Percentiles rank a stretch among this genome's conserved stretches.
phyloP scores from a whole-genome alignment of 352 stramenopile species.

The Globisporangium yorkense region DNA sequence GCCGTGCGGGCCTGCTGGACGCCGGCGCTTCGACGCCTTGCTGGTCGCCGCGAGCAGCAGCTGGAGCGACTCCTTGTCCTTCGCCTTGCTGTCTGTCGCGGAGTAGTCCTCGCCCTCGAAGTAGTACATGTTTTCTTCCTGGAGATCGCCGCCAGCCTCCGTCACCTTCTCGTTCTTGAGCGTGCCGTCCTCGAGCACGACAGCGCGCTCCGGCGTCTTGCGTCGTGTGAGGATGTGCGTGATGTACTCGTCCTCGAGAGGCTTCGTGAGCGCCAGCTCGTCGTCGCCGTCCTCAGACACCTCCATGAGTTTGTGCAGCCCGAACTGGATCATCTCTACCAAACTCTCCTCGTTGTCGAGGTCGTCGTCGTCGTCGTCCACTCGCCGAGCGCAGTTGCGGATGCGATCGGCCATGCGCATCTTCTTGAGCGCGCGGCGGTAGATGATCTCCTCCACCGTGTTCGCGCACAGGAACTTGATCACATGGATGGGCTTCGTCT shows the following conservation, averaged over 20 bases:
- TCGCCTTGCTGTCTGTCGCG: slow-evolving; percentile 25
- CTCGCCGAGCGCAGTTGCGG: slow-evolving; percentile 44
- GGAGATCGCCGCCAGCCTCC: slow-evolving; percentile 48
- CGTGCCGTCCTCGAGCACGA: slow-evolving; percentile 15
- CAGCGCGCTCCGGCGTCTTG: neutral
- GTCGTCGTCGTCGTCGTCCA: slow-evolving; percentile 23
- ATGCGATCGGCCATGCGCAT: slow-evolving; percentile 74
- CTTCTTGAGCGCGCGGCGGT: slow-evolving; percentile 59
- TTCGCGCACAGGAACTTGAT: slow-evolving; percentile 73
- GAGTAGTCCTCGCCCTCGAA: slow-evolving; percentile 78
- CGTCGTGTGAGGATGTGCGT: slow-evolving; percentile 34
- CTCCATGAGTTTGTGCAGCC: slow-evolving; percentile 61
- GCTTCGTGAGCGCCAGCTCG: slow-evolving; percentile 30
- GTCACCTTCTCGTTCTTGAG: slow-evolving; percentile 45
- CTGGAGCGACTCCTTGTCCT: slow-evolving; percentile 36
- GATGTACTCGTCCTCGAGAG: slow-evolving; percentile 55
- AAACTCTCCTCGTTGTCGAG: slow-evolving; percentile 40
- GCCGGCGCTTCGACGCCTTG: slow-evolving; percentile 20
- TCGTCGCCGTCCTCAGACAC: slow-evolving; percentile 18
- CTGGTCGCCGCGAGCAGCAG: slow-evolving; percentile 23
- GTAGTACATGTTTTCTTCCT: slow-evolving; percentile 82
- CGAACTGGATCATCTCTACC: slow-evolving; percentile 72
- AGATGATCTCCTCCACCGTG: slow-evolving; percentile 78
- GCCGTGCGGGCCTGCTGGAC: slow-evolving; percentile 14
- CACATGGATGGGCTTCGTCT: slow-evolving; percentile 75